Conservation (phyloP, 2,329 filamentous ascomycete species). For the Tolypocladium endophyticum region DNA sequence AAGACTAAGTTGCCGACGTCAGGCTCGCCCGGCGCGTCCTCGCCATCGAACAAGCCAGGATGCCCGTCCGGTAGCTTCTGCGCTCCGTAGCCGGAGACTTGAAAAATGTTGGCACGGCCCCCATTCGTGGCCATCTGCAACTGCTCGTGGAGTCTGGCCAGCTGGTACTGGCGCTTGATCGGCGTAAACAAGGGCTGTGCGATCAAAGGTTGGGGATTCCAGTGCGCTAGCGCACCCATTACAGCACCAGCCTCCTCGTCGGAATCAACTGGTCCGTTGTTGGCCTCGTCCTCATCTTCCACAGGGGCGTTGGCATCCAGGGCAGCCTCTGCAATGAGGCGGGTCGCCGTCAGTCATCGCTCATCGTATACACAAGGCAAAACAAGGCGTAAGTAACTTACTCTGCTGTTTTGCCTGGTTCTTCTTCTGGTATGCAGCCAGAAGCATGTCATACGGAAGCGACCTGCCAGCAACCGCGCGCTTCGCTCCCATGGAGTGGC, state of each 20-base stretch:
- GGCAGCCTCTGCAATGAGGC: conserved; percentile 58
- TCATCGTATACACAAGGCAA: neutral
- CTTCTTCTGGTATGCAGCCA: conserved; percentile 88
- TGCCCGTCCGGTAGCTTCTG: conserved; percentile 43
- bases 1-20: conserved; percentile 33
- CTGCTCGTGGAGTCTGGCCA: conserved; percentile 54
- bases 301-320: conserved; percentile 88
- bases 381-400: conserved; percentile 32
- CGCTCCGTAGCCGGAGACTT: conserved; percentile 44
- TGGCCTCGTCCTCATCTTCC: conserved; percentile 74
- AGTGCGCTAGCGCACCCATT: conserved; percentile 68
- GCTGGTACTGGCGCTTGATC: conserved; percentile 53
- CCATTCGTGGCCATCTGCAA: conserved; percentile 56
- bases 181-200: conserved; percentile 52
- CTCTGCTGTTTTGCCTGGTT: conserved; percentile 97
- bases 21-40: conserved; percentile 49
- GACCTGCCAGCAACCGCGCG: conserved; percentile 77
- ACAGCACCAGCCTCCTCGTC: conserved; percentile 89
- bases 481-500: conserved; percentile 91
- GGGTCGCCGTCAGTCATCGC: neutral
- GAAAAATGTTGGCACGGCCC: conserved; percentile 55
- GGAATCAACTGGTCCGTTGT: conserved; percentile 74
- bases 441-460: conserved; percentile 83
- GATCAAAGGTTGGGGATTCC: conserved; percentile 68
- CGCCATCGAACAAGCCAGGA: conserved; percentile 32